Evolutionary conservation across 2,329 filamentous ascomycete species (phyloP).

Genomic region (Beauveria australis): DNA sequence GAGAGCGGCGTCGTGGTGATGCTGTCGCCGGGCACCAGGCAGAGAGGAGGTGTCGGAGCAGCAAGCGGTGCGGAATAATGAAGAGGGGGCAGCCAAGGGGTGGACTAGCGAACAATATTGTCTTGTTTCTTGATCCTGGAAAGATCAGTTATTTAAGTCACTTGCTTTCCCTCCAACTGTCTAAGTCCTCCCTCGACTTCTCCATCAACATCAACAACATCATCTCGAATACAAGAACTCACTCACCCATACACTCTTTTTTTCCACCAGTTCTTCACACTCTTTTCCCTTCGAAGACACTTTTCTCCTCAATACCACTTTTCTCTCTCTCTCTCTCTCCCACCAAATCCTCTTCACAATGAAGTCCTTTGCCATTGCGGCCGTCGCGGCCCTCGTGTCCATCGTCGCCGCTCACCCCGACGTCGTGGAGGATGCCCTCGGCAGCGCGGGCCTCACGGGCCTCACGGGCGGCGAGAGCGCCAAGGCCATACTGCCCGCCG

Average conservation of each 20-base stretch:
- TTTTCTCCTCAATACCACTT: not conserved
- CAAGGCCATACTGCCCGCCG: conserved; percentile 7
- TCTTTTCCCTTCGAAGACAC: not conserved
- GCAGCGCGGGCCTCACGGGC: not conserved
- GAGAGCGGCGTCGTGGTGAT: not conserved
- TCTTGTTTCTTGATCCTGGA: not conserved
- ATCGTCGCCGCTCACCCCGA: conserved; percentile 10
- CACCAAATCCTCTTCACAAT: conserved; percentile 17
- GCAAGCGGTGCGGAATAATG: not conserved
- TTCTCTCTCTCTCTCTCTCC: conserved; percentile 9
- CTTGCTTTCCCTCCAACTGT: not conserved
- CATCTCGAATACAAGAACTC: conserved; percentile 12
- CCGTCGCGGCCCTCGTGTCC: conserved; percentile 14
- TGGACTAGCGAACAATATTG: not conserved
- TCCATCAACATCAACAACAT: not conserved
- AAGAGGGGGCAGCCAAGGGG: not conserved
- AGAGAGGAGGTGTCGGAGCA: not conserved
- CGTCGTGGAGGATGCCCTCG: not conserved
- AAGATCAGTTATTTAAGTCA: conserved; percentile 9
- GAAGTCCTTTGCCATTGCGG: conserved; percentile 16
- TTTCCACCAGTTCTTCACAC: not conserved
- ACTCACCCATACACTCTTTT: conserved; percentile 13
- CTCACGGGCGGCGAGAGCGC: not conserved
- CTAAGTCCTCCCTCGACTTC: not conserved
- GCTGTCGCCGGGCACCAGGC: not conserved